phyloP scores from a whole-genome alignment of 1,284 basidiomycete species.

The Melampsora americana region DNA sequence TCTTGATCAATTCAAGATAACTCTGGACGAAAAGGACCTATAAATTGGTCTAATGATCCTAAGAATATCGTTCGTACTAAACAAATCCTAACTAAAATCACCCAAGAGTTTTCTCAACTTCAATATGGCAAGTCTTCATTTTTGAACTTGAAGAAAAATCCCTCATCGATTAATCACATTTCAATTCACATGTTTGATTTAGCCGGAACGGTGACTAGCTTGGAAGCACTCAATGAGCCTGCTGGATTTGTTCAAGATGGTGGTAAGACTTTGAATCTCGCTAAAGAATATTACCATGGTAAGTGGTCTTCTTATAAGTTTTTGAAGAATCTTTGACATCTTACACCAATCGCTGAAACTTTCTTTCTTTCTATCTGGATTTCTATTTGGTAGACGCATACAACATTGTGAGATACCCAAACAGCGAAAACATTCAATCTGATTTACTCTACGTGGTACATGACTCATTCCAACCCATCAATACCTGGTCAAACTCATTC shows the following conservation, averaged over 20 bases:
- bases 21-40: conserved; percentile 68
- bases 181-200: not conserved
- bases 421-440: not conserved
- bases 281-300: conserved; percentile 64
- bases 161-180: not conserved
- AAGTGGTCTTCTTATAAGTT: conserved; percentile 30
- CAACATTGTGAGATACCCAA: conserved; percentile 19
- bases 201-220: conserved; percentile 12
- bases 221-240: conserved; percentile 63
- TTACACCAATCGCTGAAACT: conserved; percentile 54
- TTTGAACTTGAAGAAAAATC: no score
- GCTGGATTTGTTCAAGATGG: conserved; percentile 63
- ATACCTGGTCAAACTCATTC: conserved; percentile 71
- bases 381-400: conserved; percentile 11
- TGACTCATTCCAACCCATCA: conserved; percentile 77
- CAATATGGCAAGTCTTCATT: conserved; percentile 55
- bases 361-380: not conserved
- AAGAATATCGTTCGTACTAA: conserved; percentile 70
- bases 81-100: conserved; percentile 63
- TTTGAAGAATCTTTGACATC: conserved; percentile 6
- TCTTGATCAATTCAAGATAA: conserved; percentile 40
- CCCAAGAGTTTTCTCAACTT: conserved; percentile 51
- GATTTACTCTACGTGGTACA: conserved; percentile 61
- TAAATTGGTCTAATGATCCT: conserved; percentile 68
- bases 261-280: conserved; percentile 60